These are phyloP conservation scores for Symmetrospora coprosmae DNA, from an alignment of 768 basidiomycete species.

Conservation along the genomic window DNA sequence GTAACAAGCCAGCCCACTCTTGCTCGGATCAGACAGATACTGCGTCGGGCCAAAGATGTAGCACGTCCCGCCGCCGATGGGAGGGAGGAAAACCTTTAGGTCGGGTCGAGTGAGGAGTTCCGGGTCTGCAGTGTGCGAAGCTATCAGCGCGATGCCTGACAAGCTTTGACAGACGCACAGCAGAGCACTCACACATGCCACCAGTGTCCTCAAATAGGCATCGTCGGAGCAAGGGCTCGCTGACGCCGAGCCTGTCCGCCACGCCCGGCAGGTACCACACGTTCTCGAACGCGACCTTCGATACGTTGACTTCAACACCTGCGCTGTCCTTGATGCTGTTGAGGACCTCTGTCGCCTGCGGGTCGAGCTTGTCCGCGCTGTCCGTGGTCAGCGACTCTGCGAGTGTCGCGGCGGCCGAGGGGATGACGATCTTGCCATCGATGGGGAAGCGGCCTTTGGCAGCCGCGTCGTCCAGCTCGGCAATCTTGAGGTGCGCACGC, in stretches of 20 bases:
- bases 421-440: constrained; percentile 68
- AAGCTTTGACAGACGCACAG: background rate
- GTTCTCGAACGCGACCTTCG: constrained; percentile 89
- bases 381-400: constrained; percentile 6
- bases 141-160: too few species aligned
- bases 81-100: constrained; percentile 88
- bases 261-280: constrained; percentile 64
- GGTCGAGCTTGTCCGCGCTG: constrained; percentile 1
- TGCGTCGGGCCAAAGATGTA: constrained; percentile 55
- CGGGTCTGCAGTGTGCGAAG: constrained; percentile 43
- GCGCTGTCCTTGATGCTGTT: constrained; percentile 37
- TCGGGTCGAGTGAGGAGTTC: constrained; percentile 81
- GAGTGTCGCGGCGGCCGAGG: constrained; percentile 31
- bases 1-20: constrained; percentile 32
- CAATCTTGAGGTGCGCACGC: constrained; percentile 79
- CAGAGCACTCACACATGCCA: constrained; percentile 49
- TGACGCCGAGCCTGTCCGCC: constrained; percentile 65
- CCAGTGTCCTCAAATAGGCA: constrained; percentile 91
- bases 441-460: constrained; percentile 56
- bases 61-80: constrained; percentile 72
- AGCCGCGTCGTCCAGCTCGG: constrained; percentile 72
- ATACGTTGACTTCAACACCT: constrained; percentile 74
- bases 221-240: constrained; percentile 70
- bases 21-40: constrained; percentile 33
- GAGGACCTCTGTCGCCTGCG: background rate